phyloP scores from a whole-genome alignment of 371 early-diverging fungal species.

The Mortierella sp. region DNA sequence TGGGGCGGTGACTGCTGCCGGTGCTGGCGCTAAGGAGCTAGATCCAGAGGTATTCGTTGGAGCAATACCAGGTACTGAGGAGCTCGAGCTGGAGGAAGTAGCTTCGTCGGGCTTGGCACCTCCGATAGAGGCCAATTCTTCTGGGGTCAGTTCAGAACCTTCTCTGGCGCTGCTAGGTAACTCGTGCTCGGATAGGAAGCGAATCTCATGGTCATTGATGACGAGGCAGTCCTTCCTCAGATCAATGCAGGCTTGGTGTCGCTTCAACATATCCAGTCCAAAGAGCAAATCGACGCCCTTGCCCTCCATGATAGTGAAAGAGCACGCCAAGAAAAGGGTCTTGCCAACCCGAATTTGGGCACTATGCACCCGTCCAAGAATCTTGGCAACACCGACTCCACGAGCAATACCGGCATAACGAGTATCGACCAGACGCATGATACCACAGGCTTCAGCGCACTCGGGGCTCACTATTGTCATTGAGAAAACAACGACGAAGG shows the following conservation, averaged over 20 bases:
- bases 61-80: conserved; percentile 16
- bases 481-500: background rate
- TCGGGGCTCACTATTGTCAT: conserved; percentile 78
- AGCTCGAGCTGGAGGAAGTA: conserved; percentile 17
- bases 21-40: background rate
- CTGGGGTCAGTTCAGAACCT: conserved; percentile 40
- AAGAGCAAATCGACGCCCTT: conserved; percentile 93
- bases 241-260: conserved; percentile 92
- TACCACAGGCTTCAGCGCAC: conserved; percentile 88
- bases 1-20: conserved; percentile 22
- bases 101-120: conserved; percentile 46
- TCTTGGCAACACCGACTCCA: conserved; percentile 97
- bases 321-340: conserved; percentile 84
- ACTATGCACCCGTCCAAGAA: conserved; percentile 94
- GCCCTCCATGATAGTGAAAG: conserved; percentile 95
- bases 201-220: conserved; percentile 87
- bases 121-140: conserved; percentile 35
- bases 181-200: conserved; percentile 93
- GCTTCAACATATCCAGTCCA: conserved; percentile 96
- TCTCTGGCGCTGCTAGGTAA: conserved; percentile 70
- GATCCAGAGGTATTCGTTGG: conserved; percentile 4
- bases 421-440: conserved; percentile 91
- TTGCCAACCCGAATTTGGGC: conserved; percentile 86
- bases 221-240: conserved; percentile 84
- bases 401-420: conserved; percentile 93